A percentile compares a stretch with the other conserved stretches of the same genome.
These are phyloP conservation scores for Cicer pinnatifidum DNA, from an alignment of 306 rosid genomes.

Conservation along the genomic window DNA sequence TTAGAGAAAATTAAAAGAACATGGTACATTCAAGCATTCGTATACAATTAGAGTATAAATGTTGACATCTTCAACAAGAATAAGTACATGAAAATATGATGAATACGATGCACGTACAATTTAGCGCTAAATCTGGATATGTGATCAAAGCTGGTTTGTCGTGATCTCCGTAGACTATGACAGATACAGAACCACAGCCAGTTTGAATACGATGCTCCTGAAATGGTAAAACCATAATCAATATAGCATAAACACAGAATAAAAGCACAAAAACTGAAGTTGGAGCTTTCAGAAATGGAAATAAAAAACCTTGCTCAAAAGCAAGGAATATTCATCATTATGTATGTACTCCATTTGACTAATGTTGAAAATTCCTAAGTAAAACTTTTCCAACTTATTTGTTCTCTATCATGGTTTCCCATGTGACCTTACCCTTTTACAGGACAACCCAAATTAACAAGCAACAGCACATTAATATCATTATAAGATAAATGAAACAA, in stretches of 20 bases:
- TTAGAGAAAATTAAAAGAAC: not conserved
- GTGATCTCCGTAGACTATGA: constrained; percentile 83
- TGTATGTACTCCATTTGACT: constrained; percentile 46
- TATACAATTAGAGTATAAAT: not conserved
- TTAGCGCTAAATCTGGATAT: constrained; percentile 93
- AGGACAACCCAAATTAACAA: constrained; percentile 53
- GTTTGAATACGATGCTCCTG: constrained; percentile 84
- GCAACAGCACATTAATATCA: constrained; percentile 47
- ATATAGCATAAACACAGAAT: constrained; percentile 12
- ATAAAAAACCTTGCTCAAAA: constrained; percentile 39
- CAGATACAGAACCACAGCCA: constrained; percentile 87
- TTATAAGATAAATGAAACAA: constrained; percentile 48
- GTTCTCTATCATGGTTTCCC: constrained; percentile 55
- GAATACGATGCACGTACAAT: constrained; percentile 63
- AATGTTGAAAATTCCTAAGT: constrained; percentile 37
- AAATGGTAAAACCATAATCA: constrained; percentile 42
- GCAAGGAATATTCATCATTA: constrained; percentile 48
- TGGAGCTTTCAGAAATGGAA: constrained; percentile 27
- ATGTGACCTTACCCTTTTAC: constrained; percentile 58
- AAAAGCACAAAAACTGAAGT: constrained; percentile 7
- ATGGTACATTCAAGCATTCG: not conserved
- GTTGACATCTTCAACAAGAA: constrained; percentile 2
- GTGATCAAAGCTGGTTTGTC: constrained; percentile 89
- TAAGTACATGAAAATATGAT: constrained; percentile 15
- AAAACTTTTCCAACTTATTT: constrained; percentile 48